phyloP scores from a whole-genome alignment of 352 stramenopile species.

The Globisporangium ultimum region DNA sequence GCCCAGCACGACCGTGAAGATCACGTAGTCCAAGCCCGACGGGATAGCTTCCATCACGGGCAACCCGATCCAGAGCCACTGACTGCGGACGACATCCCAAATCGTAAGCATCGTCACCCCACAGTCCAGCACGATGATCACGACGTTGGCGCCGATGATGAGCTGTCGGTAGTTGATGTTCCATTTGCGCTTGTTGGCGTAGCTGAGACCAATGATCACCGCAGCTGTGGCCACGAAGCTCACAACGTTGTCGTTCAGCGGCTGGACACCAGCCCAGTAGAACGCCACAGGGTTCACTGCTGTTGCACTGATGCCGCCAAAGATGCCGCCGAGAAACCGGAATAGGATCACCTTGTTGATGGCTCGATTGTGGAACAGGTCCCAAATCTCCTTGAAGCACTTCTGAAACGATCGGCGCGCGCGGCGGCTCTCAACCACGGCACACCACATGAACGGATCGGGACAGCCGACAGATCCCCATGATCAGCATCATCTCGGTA shows the following conservation, averaged over 20 bases:
- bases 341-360: slow-evolving; percentile 38
- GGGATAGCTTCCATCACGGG: slow-evolving; percentile 54
- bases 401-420: slow-evolving; percentile 19
- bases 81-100: slow-evolving; percentile 49
- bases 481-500: slow-evolving; percentile 43
- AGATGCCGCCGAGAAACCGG: slow-evolving; percentile 38
- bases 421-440: slow-evolving; percentile 14
- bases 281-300: slow-evolving; percentile 39
- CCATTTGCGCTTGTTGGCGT: slow-evolving; percentile 40
- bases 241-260: slow-evolving; percentile 54
- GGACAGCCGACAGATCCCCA: slow-evolving; percentile 25
- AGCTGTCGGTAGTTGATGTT: slow-evolving; percentile 35
- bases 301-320: slow-evolving; percentile 32
- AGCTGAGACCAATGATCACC: slow-evolving; percentile 26
- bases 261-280: slow-evolving; percentile 49
- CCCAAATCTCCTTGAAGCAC: slow-evolving; percentile 29
- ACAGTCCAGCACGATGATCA: slow-evolving; percentile 37
- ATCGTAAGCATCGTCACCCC: slow-evolving; percentile 46
- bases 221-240: slow-evolving; percentile 35
- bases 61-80: slow-evolving; percentile 64
- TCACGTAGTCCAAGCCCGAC: slow-evolving; percentile 46
- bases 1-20: slow-evolving; percentile 34
- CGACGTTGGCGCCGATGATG: slow-evolving; percentile 29
- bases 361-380: slow-evolving; percentile 29
- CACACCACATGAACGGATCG: slow-evolving; percentile 28